Conservation (phyloP, 225 moss, liverwort and hornwort genomes). For the Climacium dendroides region DNA sequence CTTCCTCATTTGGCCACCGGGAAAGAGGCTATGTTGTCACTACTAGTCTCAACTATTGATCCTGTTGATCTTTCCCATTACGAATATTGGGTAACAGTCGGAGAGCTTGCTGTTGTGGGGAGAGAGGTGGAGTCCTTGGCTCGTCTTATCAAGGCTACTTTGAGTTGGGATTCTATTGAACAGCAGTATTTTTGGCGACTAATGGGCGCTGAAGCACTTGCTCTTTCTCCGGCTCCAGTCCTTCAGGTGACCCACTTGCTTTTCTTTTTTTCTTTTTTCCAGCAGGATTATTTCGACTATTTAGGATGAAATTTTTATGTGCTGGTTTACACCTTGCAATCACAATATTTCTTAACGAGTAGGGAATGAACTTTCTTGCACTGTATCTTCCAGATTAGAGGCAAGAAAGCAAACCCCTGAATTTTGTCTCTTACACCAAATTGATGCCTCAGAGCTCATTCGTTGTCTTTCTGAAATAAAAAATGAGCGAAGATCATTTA, state of each 20-base stretch:
- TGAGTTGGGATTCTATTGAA: conserved; percentile 87
- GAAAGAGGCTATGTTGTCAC: conserved; percentile 46
- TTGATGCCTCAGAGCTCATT: background rate
- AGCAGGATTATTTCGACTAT: background rate
- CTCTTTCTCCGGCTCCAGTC: conserved; percentile 20
- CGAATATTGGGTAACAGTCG: conserved; percentile 71
- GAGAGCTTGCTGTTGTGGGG: conserved; percentile 79
- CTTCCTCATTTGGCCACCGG: conserved; percentile 68
- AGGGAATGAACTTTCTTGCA: background rate
- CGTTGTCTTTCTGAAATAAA: background rate
- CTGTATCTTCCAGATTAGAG: background rate
- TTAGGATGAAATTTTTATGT: background rate
- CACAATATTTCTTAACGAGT: background rate
- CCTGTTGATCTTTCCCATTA: conserved; percentile 67
- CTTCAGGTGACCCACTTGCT: conserved; percentile 11
- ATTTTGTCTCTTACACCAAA: background rate
- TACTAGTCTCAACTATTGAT: conserved; percentile 64
- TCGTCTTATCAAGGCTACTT: conserved; percentile 45
- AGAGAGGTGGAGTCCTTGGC: conserved; percentile 47
- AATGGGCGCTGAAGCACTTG: conserved; percentile 68
- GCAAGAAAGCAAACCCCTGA: background rate
- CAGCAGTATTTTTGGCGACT: conserved; percentile 94
- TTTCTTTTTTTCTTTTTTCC: background rate
- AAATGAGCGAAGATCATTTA: background rate
- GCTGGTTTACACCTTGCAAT: background rate